Conservation (phyloP, 352 stramenopile species). For the Halophytophthora batemanensis region DNA sequence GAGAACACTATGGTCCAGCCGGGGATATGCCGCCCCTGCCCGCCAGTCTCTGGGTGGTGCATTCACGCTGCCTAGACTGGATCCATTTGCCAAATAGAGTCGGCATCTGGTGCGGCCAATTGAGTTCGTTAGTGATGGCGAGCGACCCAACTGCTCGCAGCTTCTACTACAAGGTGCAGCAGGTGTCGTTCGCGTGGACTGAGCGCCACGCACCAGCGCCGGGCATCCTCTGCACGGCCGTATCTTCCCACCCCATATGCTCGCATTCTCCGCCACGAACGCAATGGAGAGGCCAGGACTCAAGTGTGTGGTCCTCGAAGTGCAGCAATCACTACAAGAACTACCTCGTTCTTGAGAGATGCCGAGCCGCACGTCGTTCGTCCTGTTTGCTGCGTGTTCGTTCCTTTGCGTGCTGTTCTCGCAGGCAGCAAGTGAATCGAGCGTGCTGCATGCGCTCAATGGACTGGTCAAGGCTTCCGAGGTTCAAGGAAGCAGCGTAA, state of each 20-base stretch:
- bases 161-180: too few species aligned
- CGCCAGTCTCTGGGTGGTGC: too few species aligned
- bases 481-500: neutral
- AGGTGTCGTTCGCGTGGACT: too few species aligned
- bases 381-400: conserved; percentile 15
- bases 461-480: conserved; percentile 11
- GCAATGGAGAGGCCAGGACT: neutral
- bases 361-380: conserved; percentile 6
- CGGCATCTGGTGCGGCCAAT: too few species aligned
- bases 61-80: too few species aligned
- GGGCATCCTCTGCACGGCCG: neutral
- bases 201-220: too few species aligned
- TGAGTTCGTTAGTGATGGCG: too few species aligned
- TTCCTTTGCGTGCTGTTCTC: neutral
- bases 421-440: conserved; percentile 9
- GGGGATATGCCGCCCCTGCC: too few species aligned
- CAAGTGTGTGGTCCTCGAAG: conserved; percentile 19
- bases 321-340: neutral
- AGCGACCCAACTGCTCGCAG: too few species aligned
- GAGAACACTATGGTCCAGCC: too few species aligned
- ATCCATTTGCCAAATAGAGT: too few species aligned
- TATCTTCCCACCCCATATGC: conserved; percentile 14
- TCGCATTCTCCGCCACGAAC: conserved; percentile 17
- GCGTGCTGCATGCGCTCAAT: conserved; percentile 13
- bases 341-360: conserved; percentile 1